Evolutionary conservation across 257 asterid species (phyloP), one percentile per base, ranked within the genome.

Genomic region (Primulina huaijiensis): DNA sequence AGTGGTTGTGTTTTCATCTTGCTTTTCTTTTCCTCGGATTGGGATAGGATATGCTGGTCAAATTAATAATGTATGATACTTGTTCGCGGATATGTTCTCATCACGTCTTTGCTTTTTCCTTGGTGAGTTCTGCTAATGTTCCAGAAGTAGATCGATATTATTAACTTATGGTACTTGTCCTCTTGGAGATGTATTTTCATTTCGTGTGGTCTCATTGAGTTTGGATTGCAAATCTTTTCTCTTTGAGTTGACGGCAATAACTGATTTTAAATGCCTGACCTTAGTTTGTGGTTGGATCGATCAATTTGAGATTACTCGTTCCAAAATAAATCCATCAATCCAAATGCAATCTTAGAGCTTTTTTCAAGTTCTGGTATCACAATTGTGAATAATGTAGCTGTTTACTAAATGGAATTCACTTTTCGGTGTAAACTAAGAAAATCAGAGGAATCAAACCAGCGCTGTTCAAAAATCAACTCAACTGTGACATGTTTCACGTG

Each of bases 141-240:
- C 34, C 34, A 31, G 34, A 31, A 31, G 6, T 35, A 35, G 11
- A 35, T 35, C 10, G 11, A 62, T 29, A 17, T 6, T n/a, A 7
- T 17, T 62, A 29, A 7, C 25, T 34, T 33, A 10, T 62, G 10
- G 34, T 31, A 31, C 7, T 31, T 31, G 5, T 31, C 4, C 5
- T 31, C 34, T n/a, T 21, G 43, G 37, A 0, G 19, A 3, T 17
- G 34, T 31, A 33, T 62, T 62, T 31, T 23, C 46, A 16, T 33
- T 11, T 8, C 23, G 46, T 3, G 4, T 14, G 34, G 4, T 7
- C 67, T 34, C 46, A 20, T 14, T 72, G 68, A 67, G 57, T 71
- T 27, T 63, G 20, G 69, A 69, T 55, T 52, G 58, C 21, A 27
- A 25, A 7, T 37, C 7, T 57, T 66, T 62, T n/a, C 64, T 67